phyloP scores from a whole-genome alignment of 208 protist species.

The Leishmania lainsoni region DNA sequence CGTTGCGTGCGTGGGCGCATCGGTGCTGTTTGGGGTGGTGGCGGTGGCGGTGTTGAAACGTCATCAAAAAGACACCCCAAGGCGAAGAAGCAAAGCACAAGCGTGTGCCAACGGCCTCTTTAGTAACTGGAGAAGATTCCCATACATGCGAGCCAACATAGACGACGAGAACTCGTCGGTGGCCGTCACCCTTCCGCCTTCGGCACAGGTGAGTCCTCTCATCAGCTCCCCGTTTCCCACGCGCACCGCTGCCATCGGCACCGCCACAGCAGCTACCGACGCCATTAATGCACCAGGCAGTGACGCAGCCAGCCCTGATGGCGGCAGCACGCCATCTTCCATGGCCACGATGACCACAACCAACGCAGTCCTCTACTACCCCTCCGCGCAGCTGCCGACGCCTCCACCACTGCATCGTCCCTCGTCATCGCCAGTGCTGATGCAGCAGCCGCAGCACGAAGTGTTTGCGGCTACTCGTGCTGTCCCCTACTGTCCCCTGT shows the following conservation, averaged over 20 bases:
- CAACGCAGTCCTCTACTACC: slow-evolving; percentile 2
- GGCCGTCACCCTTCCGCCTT: slow-evolving; percentile 17
- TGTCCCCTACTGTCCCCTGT: not conserved
- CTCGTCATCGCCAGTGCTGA: not conserved
- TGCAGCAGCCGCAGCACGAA: not conserved
- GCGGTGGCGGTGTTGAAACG: not conserved
- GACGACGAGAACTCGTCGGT: slow-evolving; percentile 23
- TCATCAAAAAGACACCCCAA: not conserved
- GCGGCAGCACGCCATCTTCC: not conserved
- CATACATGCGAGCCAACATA: slow-evolving; percentile 10
- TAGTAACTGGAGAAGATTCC: not conserved
- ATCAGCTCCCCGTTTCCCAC: not conserved
- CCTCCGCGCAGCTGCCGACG: slow-evolving; percentile 1
- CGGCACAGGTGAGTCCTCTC: slow-evolving; percentile 3
- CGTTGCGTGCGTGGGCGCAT: not conserved
- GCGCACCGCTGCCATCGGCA: not conserved
- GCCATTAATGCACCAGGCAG: not conserved
- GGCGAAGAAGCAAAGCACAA: not conserved
- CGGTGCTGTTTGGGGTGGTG: not conserved
- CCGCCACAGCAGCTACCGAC: not conserved
- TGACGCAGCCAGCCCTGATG: not conserved
- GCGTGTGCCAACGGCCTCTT: not conserved
- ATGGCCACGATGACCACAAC: not conserved
- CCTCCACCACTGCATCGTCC: slow-evolving; percentile 12
- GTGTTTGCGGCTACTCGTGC: not conserved